phyloP scores from a whole-genome alignment of 257 asterid species.

The Solanum chmielewskii region DNA sequence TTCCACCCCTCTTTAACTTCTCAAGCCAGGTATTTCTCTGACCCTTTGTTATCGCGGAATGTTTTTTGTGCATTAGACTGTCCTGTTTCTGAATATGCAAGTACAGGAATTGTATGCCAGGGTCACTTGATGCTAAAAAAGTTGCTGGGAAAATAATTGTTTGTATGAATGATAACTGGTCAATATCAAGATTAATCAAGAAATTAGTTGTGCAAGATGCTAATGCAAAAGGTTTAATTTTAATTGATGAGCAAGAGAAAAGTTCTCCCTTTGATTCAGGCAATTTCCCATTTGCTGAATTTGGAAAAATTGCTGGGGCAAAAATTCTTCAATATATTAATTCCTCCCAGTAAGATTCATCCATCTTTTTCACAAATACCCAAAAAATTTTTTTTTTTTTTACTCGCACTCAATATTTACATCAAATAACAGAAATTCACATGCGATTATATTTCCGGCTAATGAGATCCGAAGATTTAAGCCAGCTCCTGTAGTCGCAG shows the following conservation, averaged over 20 bases:
- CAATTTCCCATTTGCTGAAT: conserved; percentile 45
- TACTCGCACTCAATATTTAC: neutral
- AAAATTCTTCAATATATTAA: conserved; percentile 48
- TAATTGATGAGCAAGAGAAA: conserved; percentile 25
- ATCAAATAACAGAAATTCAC: conserved; percentile 28
- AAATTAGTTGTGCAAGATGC: conserved; percentile 54
- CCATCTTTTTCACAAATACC: neutral
- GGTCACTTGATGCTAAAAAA: conserved; percentile 41
- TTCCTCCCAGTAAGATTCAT: conserved; percentile 35
- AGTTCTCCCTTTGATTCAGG: conserved; percentile 49
- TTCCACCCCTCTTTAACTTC: conserved; percentile 29
- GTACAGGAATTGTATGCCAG: conserved; percentile 62
- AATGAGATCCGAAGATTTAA: conserved; percentile 16
- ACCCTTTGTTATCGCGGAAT: neutral
- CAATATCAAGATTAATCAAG: conserved; percentile 35
- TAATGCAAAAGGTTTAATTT: conserved; percentile 47
- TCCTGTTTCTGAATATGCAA: neutral
- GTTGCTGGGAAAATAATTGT: conserved; percentile 54
- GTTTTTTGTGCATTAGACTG: neutral
- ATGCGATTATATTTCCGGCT: conserved; percentile 49
- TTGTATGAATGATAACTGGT: conserved; percentile 36
- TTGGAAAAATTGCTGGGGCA: conserved; percentile 24
- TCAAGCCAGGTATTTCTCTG: conserved; percentile 41
- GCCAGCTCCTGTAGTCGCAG: conserved; percentile 66
- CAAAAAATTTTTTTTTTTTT: neutral